These are phyloP conservation scores for Erodium maritimum DNA, from an alignment of 345 rosid species.

Conservation along the genomic window DNA sequence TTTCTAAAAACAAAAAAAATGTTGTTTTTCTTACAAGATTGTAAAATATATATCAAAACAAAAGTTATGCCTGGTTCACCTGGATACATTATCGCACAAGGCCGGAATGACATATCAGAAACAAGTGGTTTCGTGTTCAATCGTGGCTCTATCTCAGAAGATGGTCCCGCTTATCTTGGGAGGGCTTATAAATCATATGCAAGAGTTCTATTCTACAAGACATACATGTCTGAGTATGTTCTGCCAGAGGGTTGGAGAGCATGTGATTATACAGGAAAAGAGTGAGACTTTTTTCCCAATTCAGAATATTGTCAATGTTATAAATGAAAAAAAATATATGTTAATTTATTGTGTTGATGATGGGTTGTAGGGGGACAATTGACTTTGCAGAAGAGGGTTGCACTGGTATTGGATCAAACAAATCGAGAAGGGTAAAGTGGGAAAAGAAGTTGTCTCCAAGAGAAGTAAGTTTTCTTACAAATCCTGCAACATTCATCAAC, in stretches of 20 bases:
- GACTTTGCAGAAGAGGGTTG: no score
- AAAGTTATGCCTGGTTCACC: background rate
- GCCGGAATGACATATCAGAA: slow-evolving; percentile 1
- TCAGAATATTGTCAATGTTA: no score
- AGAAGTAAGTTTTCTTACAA: no score
- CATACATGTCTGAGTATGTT: background rate
- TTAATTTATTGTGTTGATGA: no score
- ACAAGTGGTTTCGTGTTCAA: slow-evolving; percentile 23
- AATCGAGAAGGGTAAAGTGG: no score
- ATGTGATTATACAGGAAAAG: slow-evolving; percentile 2
- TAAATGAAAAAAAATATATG: no score
- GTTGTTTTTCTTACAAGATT: slow-evolving; percentile 6
- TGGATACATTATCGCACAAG: slow-evolving; percentile 34
- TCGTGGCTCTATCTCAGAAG: slow-evolving; percentile 1
- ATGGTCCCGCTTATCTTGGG: slow-evolving; percentile 21
- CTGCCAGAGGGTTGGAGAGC: slow-evolving; percentile 23
- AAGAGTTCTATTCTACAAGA: slow-evolving; percentile 16
- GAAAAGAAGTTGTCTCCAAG: no score
- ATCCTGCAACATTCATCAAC: no score
- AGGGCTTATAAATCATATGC: slow-evolving; percentile 26
- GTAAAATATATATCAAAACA: slow-evolving; percentile 4
- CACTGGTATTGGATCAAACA: no score
- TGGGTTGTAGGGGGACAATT: no score
- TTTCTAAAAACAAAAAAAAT: no score
- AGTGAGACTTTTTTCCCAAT: slow-evolving; percentile 7